phyloP scores from a whole-genome alignment of 257 asterid species.

The Solanum acaule region DNA sequence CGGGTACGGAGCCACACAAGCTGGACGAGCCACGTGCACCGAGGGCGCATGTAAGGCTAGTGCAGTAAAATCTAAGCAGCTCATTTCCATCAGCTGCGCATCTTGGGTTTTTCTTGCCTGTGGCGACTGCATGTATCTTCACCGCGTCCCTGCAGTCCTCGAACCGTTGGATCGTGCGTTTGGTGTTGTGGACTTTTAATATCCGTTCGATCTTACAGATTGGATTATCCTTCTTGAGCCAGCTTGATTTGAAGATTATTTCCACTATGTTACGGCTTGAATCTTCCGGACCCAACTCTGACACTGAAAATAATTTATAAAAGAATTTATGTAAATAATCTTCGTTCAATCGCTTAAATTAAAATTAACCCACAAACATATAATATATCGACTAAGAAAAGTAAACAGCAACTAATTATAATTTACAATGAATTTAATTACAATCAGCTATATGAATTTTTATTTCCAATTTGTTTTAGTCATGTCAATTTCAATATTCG shows the following conservation, averaged over 20 bases:
- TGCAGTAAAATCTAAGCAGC: constrained; percentile 83
- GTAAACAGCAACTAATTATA: too few species aligned
- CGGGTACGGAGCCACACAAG: constrained; percentile 61
- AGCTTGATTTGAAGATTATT: constrained; percentile 94
- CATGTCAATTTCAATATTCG: not conserved
- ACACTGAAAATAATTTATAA: constrained; percentile 25
- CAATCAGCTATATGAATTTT: not conserved
- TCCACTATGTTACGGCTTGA: constrained; percentile 94
- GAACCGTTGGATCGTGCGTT: constrained; percentile 87
- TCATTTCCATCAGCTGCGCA: constrained; percentile 99
- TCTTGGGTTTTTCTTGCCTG: constrained; percentile 55
- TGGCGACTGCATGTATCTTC: constrained; percentile 49
- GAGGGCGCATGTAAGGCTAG: constrained; percentile 66
- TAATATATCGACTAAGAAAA: not conserved
- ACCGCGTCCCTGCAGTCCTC: constrained; percentile 90
- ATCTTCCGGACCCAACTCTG: constrained; percentile 77
- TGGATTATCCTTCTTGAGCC: constrained; percentile 77
- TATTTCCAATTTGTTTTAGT: not conserved
- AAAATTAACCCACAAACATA: not conserved
- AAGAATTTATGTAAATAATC: not conserved
- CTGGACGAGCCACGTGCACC: constrained; percentile 72
- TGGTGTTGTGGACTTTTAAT: constrained; percentile 80
- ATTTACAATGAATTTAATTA: too few species aligned
- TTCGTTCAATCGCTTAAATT: not conserved
- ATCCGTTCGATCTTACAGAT: constrained; percentile 88